Percentiles rank a stretch among this genome's conserved stretches.
These are phyloP conservation scores for Phoenix roebelenii DNA, from an alignment of 176 grass and related monocot genomes.

Conservation along the genomic window DNA sequence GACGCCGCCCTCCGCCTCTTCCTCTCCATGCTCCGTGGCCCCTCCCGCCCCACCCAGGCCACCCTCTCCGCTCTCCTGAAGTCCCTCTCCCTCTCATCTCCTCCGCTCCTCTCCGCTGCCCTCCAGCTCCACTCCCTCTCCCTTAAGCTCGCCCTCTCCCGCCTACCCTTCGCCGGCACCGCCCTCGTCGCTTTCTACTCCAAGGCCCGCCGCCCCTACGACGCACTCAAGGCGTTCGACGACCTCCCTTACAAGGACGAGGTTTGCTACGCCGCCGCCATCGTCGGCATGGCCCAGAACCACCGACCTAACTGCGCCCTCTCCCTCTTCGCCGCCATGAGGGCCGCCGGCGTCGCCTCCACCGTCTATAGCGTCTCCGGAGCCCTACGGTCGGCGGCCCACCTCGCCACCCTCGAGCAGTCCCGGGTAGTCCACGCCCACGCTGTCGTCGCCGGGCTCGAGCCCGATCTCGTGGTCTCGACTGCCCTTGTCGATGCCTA, in stretches of 20 bases:
- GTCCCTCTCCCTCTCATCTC: constrained; percentile 15
- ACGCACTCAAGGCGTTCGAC: constrained; percentile 26
- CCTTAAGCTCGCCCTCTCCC: constrained; percentile 25
- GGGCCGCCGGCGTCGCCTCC: constrained; percentile 7
- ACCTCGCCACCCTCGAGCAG: constrained; percentile 29
- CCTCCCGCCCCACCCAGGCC: constrained; percentile 23
- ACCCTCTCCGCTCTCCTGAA: constrained; percentile 30
- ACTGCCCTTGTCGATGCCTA: constrained; percentile 35
- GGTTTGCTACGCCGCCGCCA: constrained; percentile 31
- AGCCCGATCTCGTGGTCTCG: constrained; percentile 23
- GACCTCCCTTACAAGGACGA: constrained; percentile 28
- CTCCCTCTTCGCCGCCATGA: constrained; percentile 19
- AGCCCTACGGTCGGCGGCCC: constrained; percentile 17
- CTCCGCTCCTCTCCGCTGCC: neutral
- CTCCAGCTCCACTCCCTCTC: constrained; percentile 25
- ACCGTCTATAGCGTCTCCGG: constrained; percentile 28
- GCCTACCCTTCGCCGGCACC: constrained; percentile 17
- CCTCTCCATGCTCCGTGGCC: constrained; percentile 18
- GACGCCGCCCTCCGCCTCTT: constrained; percentile 9
- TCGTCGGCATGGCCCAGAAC: constrained; percentile 33
- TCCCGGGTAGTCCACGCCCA: constrained; percentile 28
- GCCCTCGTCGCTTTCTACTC: constrained; percentile 19
- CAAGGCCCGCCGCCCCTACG: constrained; percentile 4
- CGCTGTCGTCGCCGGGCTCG: constrained; percentile 19
- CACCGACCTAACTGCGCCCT: constrained; percentile 9